These are phyloP conservation scores for Echinochloa phyllopogon DNA, from an alignment of 176 grass and related monocot species.

Conservation along the genomic window DNA sequence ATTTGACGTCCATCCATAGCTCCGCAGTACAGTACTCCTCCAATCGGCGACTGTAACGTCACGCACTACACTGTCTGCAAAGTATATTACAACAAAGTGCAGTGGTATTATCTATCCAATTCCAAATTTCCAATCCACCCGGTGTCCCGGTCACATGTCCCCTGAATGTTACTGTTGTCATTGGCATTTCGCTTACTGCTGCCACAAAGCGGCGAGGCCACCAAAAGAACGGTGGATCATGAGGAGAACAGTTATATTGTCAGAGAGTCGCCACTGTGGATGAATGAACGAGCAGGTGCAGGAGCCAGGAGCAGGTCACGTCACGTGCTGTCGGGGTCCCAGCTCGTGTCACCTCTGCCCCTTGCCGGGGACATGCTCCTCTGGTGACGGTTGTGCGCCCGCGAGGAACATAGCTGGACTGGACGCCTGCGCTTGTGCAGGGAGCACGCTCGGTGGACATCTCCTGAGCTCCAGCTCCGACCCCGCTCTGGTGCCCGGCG, in stretches of 20 bases:
- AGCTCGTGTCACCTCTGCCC: constrained; percentile 37
- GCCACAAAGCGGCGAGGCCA: not conserved
- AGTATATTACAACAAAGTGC: no score
- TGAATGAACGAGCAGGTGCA: not conserved
- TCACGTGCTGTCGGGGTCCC: constrained; percentile 37
- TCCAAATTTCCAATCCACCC: not conserved
- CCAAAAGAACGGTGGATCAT: not conserved
- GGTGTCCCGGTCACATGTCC: not conserved
- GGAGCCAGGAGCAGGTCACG: not conserved
- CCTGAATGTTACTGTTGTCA: not conserved
- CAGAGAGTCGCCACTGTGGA: not conserved
- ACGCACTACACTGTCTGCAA: not conserved
- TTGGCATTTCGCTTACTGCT: not conserved
- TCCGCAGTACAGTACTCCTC: not conserved
- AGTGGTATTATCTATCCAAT: no score
- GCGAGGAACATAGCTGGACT: constrained; percentile 41
- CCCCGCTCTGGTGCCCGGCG: constrained; percentile 14
- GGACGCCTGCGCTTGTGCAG: constrained; percentile 20
- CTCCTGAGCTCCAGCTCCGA: constrained; percentile 38
- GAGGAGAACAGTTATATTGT: not conserved
- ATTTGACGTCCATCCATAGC: not conserved
- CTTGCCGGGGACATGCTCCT: constrained; percentile 48
- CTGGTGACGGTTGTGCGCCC: constrained; percentile 33
- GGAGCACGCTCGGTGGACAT: constrained; percentile 10
- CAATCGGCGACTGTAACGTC: not conserved